Evolutionary conservation across 768 basidiomycete species (phyloP).

Genomic region (Cystofilobasidium bisporidii): DNA sequence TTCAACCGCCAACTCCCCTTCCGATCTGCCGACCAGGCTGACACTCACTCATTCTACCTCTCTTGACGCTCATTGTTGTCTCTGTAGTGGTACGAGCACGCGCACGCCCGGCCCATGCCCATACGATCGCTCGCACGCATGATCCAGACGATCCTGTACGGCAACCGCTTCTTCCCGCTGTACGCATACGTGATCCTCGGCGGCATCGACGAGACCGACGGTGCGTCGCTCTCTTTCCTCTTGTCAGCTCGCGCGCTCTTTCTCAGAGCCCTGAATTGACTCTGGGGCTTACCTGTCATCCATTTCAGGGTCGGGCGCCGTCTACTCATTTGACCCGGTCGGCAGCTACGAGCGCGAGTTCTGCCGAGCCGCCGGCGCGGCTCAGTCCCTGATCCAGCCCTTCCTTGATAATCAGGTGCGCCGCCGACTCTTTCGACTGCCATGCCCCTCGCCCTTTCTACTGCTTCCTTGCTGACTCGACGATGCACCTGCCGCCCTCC

Average conservation of each 20-base stretch:
- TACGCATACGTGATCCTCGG: constrained; percentile 95
- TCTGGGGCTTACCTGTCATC: too few species aligned
- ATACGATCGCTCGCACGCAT: constrained; percentile 91
- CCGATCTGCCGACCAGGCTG: too few species aligned
- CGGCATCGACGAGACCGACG: constrained; percentile 82
- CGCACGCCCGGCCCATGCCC: constrained; percentile 96
- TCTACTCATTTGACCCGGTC: constrained; percentile 99
- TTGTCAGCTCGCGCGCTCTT: background rate
- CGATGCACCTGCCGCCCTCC: background rate
- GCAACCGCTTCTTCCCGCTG: constrained; percentile 81
- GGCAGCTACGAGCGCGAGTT: constrained; percentile 96
- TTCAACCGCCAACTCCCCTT: background rate
- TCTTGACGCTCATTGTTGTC: too few species aligned
- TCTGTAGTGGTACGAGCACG: constrained; percentile 88
- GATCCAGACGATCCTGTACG: constrained; percentile 97
- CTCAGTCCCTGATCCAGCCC: constrained; percentile 87
- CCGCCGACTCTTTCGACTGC: background rate
- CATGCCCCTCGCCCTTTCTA: background rate
- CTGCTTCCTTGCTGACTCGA: background rate
- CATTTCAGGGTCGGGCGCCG: constrained; percentile 89
- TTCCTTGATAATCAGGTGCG: constrained; percentile 95
- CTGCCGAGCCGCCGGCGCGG: constrained; percentile 91
- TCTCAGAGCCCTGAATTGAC: background rate
- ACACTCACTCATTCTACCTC: too few species aligned
- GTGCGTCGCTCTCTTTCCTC: constrained; percentile 46